phyloP scores from a whole-genome alignment of 108 stramenopile genomes.

The Pseudonitzschia pungens region DNA sequence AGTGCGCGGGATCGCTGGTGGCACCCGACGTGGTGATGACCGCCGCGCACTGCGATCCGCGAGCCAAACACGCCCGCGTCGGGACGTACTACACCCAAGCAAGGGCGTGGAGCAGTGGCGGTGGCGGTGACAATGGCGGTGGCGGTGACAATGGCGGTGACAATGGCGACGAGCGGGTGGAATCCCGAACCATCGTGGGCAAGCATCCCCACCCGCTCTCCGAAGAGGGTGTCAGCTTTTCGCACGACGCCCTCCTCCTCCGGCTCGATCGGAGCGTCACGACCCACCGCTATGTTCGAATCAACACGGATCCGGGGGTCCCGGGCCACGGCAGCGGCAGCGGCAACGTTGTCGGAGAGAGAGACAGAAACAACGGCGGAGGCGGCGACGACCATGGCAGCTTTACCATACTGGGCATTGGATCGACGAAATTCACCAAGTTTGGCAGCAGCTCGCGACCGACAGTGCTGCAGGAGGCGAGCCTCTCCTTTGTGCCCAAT shows the following conservation, averaged over 20 bases:
- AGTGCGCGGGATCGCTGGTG: slow-evolving; percentile 67
- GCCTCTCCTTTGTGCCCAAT: slow-evolving; percentile 45
- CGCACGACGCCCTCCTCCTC: slow-evolving; percentile 57
- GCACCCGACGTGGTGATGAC: slow-evolving; percentile 69
- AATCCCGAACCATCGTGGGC: not conserved
- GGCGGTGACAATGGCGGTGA: not conserved
- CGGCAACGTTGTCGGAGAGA: not conserved
- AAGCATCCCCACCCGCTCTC: slow-evolving; percentile 50
- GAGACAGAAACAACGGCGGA: not conserved
- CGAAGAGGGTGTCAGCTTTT: slow-evolving; percentile 19
- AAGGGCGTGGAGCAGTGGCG: not conserved
- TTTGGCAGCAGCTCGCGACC: not conserved
- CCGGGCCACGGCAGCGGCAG: slow-evolving; percentile 12
- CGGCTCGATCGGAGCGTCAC: slow-evolving; percentile 32
- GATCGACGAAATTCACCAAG: slow-evolving; percentile 30
- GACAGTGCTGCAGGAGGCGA: slow-evolving; percentile 33
- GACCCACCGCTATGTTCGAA: slow-evolving; percentile 20
- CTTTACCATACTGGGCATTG: slow-evolving; percentile 55
- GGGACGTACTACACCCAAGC: slow-evolving; percentile 40
- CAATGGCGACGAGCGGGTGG: slow-evolving; percentile 25
- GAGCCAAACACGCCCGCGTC: slow-evolving; percentile 29
- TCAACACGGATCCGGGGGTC: slow-evolving; percentile 45
- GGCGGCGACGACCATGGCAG: slow-evolving; percentile 17
- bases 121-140: not conserved
- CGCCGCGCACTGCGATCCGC: slow-evolving; percentile 60